These are phyloP conservation scores for Gautieria morchelliformis DNA, from an alignment of 768 basidiomycete genomes.

Conservation along the genomic window DNA sequence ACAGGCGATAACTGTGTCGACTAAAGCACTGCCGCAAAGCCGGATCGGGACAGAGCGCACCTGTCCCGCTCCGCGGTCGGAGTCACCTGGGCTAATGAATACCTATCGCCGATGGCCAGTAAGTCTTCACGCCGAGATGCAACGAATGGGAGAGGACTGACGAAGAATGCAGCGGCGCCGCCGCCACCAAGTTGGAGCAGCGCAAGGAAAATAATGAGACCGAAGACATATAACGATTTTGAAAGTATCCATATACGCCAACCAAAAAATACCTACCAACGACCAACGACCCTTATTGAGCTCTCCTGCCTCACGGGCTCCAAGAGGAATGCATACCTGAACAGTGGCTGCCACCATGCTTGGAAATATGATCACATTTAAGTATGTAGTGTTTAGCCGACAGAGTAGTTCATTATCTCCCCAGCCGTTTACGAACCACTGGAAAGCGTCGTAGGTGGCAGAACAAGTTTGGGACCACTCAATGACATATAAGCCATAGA, in stretches of 20 bases:
- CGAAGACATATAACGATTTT: constrained; percentile 4
- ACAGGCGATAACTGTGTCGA: neutral
- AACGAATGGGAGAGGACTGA: neutral
- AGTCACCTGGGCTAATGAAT: neutral
- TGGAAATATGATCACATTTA: constrained; percentile 14
- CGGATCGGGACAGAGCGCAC: neutral
- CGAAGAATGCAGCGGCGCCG: constrained; percentile 10
- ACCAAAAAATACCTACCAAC: constrained; percentile 11
- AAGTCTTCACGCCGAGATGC: neutral
- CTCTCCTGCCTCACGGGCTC: neutral
- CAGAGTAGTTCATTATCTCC: constrained; percentile 9
- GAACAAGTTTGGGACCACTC: constrained; percentile 16
- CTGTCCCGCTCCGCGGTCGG: neutral
- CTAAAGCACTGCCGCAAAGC: neutral
- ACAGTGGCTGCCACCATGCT: constrained; percentile 14
- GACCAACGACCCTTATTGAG: neutral
- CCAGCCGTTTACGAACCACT: constrained; percentile 17
- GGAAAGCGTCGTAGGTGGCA: constrained; percentile 15
- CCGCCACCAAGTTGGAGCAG: constrained; percentile 12
- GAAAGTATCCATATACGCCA: constrained; percentile 15
- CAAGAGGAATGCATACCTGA: constrained; percentile 7
- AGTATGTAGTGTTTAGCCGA: constrained; percentile 6
- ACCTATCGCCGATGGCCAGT: neutral
- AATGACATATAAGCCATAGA: constrained; percentile 13
- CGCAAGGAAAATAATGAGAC: constrained; percentile 6